Percentiles rank a stretch among this genome's conserved stretches.
These are phyloP conservation scores for Plasmodium inui DNA, from an alignment of 169 alveolate genomes.

Conservation along the genomic window DNA sequence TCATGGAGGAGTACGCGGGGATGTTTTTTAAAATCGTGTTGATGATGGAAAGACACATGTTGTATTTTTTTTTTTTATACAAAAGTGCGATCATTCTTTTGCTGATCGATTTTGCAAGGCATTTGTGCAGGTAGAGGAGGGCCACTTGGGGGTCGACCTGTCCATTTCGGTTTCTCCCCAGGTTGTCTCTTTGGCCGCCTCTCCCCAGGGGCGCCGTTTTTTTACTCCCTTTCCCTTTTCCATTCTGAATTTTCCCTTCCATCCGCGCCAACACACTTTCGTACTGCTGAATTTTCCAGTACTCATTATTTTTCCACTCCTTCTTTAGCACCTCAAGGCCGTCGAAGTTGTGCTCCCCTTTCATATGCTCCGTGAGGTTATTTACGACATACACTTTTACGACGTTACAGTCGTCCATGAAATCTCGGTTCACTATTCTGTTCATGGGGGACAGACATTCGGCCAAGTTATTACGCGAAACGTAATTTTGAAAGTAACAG, in stretches of 20 bases:
- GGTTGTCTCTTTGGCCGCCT: neutral
- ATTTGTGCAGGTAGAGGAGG: constrained; percentile 35
- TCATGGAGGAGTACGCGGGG: constrained; percentile 39
- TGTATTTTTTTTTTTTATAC: constrained; percentile 56
- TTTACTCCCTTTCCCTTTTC: neutral
- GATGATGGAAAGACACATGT: constrained; percentile 33
- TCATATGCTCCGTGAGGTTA: constrained; percentile 27
- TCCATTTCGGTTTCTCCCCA: neutral
- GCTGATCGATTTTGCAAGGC: constrained; percentile 36
- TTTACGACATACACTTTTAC: constrained; percentile 31
- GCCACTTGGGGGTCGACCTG: neutral
- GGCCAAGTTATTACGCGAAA: neutral
- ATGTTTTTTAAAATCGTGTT: constrained; percentile 47
- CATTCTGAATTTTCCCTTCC: neutral
- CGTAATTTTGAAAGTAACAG: constrained; percentile 29
- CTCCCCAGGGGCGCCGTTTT: neutral
- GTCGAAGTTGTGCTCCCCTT: constrained; percentile 22
- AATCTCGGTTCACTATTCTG: neutral
- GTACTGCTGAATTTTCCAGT: constrained; percentile 20
- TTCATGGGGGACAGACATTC: constrained; percentile 63
- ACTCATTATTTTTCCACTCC: constrained; percentile 55
- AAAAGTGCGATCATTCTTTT: constrained; percentile 29
- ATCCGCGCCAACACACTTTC: constrained; percentile 13
- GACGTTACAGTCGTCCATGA: constrained; percentile 20
- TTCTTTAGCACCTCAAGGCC: neutral